Conservation (phyloP, 768 basidiomycete genomes). For the Tricholoma hemisulphureum region DNA sequence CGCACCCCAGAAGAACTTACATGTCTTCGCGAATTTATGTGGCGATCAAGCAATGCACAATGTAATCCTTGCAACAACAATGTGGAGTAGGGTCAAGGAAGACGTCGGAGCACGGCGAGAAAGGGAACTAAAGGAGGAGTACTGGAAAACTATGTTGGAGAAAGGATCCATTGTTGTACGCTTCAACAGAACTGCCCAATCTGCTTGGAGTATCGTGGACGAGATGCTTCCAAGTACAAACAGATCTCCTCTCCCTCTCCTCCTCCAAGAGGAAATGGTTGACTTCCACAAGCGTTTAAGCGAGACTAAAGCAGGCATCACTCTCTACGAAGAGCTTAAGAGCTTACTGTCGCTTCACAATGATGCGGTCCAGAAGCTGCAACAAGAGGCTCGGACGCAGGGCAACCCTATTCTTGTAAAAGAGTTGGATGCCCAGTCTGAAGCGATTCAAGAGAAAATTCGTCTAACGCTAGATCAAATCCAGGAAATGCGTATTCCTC, state of each 20-base stretch:
- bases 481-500: constrained; percentile 2
- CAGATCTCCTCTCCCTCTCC: constrained; percentile 4
- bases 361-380: not conserved
- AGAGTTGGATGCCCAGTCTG: not conserved
- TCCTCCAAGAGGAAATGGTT: constrained; percentile 15
- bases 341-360: not conserved
- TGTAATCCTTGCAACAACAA: constrained; percentile 45
- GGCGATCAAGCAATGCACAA: constrained; percentile 39
- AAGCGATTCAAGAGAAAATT: not conserved
- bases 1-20: constrained; percentile 40
- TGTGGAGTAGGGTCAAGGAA: constrained; percentile 36
- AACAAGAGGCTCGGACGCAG: not conserved
- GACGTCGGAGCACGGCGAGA: constrained; percentile 7
- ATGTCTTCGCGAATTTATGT: constrained; percentile 44
- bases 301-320: constrained; percentile 16
- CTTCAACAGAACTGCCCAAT: constrained; percentile 1
- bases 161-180: not conserved
- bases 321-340: not conserved
- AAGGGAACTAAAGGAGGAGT: not conserved
- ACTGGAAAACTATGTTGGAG: constrained; percentile 9
- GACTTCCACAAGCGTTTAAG: constrained; percentile 13
- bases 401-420: not conserved
- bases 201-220: constrained; percentile 7
- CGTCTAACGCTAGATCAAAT: not conserved
- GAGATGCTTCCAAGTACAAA: not conserved